phyloP scores from a whole-genome alignment of 1,284 basidiomycete species.

The Pseudozyma tsukubaensis region DNA sequence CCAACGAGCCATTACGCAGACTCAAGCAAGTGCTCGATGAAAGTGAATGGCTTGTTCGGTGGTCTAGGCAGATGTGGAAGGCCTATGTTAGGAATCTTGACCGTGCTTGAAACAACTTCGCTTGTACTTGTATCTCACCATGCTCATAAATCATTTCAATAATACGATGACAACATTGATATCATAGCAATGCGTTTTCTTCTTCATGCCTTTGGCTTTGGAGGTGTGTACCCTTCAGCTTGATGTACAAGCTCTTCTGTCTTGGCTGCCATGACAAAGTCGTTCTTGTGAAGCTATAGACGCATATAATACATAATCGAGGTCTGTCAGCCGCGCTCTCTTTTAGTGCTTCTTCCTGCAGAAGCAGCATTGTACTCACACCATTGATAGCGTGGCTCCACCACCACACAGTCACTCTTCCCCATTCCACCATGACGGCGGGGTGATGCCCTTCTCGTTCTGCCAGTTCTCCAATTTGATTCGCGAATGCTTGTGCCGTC shows the following conservation, averaged over 20 bases:
- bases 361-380: conserved; percentile 39
- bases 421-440: conserved; percentile 64
- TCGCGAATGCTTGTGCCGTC: conserved; percentile 53
- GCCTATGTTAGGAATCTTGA: conserved; percentile 35
- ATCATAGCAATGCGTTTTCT: too few species aligned
- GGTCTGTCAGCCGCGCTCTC: neutral
- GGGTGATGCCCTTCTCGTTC: conserved; percentile 65
- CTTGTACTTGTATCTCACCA: conserved; percentile 1
- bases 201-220: conserved; percentile 29
- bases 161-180: neutral
- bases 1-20: conserved; percentile 16
- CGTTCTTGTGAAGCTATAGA: conserved; percentile 63
- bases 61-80: conserved; percentile 50
- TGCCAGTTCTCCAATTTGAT: conserved; percentile 51
- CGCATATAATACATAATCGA: neutral
- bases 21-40: conserved; percentile 43
- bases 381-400: conserved; percentile 67
- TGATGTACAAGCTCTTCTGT: conserved; percentile 57
- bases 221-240: conserved; percentile 56
- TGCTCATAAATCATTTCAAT: too few species aligned
- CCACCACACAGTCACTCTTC: conserved; percentile 64
- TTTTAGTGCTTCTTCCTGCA: neutral
- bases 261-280: conserved; percentile 67
- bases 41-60: conserved; percentile 37
- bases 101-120: conserved; percentile 8